These are phyloP conservation scores for Dipteronia sinensis DNA, from an alignment of 345 rosid genomes.

Conservation along the genomic window DNA sequence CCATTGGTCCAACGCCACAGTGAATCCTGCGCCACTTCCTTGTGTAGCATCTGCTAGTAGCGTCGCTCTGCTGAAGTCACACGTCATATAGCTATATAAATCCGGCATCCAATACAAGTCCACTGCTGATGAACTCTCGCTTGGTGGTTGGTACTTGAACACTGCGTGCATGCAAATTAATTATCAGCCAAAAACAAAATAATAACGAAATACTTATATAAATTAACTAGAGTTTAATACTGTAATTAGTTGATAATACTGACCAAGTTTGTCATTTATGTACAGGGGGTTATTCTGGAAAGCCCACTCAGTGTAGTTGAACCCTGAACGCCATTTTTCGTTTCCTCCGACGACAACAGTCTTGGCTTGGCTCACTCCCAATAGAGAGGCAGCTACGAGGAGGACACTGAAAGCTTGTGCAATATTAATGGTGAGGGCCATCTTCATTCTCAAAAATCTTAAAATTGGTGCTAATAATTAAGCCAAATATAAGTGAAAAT, in stretches of 20 bases:
- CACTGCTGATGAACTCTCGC: not conserved
- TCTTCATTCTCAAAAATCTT: not conserved
- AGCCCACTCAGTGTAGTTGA: conserved; percentile 35
- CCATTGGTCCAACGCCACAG: conserved; percentile 25
- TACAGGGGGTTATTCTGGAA: conserved; percentile 31
- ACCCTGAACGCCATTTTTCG: conserved; percentile 26
- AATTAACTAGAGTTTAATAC: not conserved
- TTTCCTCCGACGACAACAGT: conserved; percentile 29
- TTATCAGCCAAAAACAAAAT: not conserved
- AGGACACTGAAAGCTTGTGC: conserved; percentile 9
- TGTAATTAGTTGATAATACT: not conserved
- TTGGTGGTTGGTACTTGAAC: conserved; percentile 29
- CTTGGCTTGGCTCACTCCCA: conserved; percentile 22
- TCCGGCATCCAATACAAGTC: conserved; percentile 30
- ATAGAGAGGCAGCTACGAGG: conserved; percentile 14
- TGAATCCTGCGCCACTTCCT: conserved; percentile 21
- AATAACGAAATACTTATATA: too few species aligned
- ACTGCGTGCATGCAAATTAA: conserved; percentile 14
- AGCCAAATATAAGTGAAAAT: not conserved
- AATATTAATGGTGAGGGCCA: not conserved
- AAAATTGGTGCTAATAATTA: not conserved
- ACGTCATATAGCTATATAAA: conserved; percentile 22
- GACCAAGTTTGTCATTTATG: conserved; percentile 30
- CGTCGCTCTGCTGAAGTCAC: conserved; percentile 28
- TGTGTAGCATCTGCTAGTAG: conserved; percentile 22